Base-by-base conservation (phyloP, 176 grass and related monocot species). In the Phragmites australis region DNA sequence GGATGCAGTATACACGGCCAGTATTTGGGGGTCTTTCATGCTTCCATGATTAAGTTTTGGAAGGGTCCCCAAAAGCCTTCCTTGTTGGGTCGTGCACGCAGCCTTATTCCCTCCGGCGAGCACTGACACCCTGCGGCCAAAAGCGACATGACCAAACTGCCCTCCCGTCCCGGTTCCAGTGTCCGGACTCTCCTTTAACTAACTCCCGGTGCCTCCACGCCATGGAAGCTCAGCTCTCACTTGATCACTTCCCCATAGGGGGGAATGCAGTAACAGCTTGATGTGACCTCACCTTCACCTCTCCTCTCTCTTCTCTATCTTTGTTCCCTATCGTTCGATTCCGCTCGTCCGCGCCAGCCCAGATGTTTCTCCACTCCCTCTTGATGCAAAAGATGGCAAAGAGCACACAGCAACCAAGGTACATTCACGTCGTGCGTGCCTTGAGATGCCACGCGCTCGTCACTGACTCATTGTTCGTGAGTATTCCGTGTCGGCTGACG, bases 351-450 rank as follows among this genome's bases (percentile, higher is more conserved):
- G 77, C 51, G 64, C 77, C 58, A 47, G 68, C 74, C n/a, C 70
- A 75, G 72, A 84, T 84, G 84, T 74, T 89, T 78, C 77, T 90
- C 87, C 81, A 91, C 48, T 81, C 83, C 60, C 72, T 89, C 66
- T 49, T 87, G 70, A 19, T 76, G 87, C 89, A 85, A 63, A 88
- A 91, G 42, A 89, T 89, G 87, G 76, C 86, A 27, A 91, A 89
- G 81, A 87, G 74, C 57, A 61, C 86, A 7, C 89, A 79, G n/a
- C 81, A 82, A 51, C 10, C 84, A 48, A 89, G 89, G 87, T 80
- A 83, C 83, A 43, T 54, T 51, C 32, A 57, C 6, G 49, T n/a
- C 13, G 15, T n/a, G 22, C 67, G 10, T 6, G 21, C 27, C 34
- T 37, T 5, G 34, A 37, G 34, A 37, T 8, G 26, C 25, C 43